phyloP scores from a whole-genome alignment of 805 yeast genomes.

The Metschnikowia aberdeeniae region DNA sequence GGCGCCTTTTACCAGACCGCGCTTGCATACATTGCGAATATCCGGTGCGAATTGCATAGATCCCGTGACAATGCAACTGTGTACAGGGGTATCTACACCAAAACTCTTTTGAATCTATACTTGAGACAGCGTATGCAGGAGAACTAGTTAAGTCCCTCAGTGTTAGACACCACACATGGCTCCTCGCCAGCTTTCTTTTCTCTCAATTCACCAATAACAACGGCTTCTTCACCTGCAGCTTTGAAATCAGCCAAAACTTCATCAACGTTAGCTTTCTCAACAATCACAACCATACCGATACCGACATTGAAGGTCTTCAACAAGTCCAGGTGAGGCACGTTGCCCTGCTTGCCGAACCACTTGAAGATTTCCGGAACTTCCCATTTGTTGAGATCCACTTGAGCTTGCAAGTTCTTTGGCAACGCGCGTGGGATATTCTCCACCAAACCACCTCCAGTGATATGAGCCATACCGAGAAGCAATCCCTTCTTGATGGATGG shows the following conservation, averaged over 20 bases:
- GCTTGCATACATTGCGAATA: neutral
- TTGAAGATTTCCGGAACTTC: conserved; percentile 83
- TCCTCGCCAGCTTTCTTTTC: conserved; percentile 43
- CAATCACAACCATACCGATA: conserved; percentile 92
- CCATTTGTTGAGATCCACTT: conserved; percentile 77
- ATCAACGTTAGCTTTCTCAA: conserved; percentile 61
- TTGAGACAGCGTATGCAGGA: neutral
- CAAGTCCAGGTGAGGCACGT: conserved; percentile 80
- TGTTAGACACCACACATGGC: conserved; percentile 53
- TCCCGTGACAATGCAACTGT: neutral
- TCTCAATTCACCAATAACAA: conserved; percentile 39
- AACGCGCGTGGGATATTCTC: conserved; percentile 95
- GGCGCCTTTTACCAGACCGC: neutral
- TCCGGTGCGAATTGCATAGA: neutral
- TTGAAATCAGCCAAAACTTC: conserved; percentile 50
- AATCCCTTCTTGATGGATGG: conserved; percentile 65
- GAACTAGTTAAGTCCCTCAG: conserved; percentile 11
- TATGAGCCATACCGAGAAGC: conserved; percentile 87
- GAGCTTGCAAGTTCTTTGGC: conserved; percentile 76
- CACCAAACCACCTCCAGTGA: conserved; percentile 97
- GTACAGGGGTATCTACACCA: neutral
- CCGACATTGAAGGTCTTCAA: conserved; percentile 94
- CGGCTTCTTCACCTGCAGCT: conserved; percentile 71
- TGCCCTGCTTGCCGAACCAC: conserved; percentile 91
- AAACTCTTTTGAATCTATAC: neutral